A percentile compares a stretch with the other conserved stretches of the same genome.
phyloP scores from a whole-genome alignment of 2,329 filamentous ascomycete species.

The Macrophomina tecta region DNA sequence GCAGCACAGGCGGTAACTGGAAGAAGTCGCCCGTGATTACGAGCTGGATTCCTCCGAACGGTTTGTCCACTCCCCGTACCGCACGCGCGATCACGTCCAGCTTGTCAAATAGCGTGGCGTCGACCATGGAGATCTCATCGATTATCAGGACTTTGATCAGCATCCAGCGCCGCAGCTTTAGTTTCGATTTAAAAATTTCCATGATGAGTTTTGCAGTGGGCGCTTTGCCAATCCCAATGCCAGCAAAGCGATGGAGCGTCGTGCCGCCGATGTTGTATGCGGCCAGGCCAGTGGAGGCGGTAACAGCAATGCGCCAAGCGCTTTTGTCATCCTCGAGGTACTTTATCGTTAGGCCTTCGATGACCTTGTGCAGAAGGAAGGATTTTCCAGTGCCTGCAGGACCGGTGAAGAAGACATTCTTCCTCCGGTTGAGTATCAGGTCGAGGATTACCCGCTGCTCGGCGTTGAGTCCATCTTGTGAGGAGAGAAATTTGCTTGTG shows the following conservation, averaged over 20 bases:
- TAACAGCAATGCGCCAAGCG: conserved; percentile 39
- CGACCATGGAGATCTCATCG: conserved; percentile 71
- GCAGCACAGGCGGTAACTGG: conserved; percentile 60
- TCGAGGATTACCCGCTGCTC: conserved; percentile 59
- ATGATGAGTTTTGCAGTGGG: not conserved
- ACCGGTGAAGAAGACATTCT: conserved; percentile 68
- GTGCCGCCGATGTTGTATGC: conserved; percentile 63
- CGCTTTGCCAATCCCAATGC: conserved; percentile 34
- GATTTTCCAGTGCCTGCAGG: conserved; percentile 67
- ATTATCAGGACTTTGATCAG: conserved; percentile 60
- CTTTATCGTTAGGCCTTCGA: conserved; percentile 43
- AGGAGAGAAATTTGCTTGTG: no score
- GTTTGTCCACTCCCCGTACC: conserved; percentile 34
- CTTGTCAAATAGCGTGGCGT: conserved; percentile 60
- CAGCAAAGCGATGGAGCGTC: conserved; percentile 64
- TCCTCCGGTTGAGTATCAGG: conserved; percentile 57
- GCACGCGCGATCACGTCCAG: conserved; percentile 57
- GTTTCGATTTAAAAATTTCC: conserved; percentile 31
- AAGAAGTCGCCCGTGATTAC: conserved; percentile 67
- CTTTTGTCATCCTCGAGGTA: not conserved
- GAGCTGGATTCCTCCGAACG: conserved; percentile 60
- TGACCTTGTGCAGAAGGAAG: conserved; percentile 60
- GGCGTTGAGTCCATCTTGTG: conserved; percentile 43
- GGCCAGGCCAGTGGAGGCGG: conserved; percentile 66
- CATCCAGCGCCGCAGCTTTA: conserved; percentile 34